Conservation (phyloP, 495 filamentous ascomycete species). For the Neurospora africana region DNA sequence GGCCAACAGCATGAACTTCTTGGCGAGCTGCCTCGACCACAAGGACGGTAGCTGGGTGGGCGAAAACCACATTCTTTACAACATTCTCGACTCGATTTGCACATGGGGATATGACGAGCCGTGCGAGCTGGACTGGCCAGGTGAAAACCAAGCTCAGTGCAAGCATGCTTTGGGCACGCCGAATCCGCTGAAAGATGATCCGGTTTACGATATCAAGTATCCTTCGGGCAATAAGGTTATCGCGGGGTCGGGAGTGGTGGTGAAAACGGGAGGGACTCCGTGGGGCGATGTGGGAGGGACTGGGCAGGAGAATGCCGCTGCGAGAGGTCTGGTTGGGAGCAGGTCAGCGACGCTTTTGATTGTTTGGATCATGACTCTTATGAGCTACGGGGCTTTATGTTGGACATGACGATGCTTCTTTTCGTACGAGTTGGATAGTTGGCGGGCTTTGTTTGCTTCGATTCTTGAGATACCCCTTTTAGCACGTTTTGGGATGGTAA, state of each 20-base stretch:
- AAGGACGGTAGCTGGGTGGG: slow-evolving; percentile 30
- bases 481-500: not conserved
- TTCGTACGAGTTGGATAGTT: not conserved
- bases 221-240: slow-evolving; percentile 29
- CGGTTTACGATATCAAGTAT: slow-evolving; percentile 40
- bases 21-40: slow-evolving; percentile 31
- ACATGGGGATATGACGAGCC: slow-evolving; percentile 34
- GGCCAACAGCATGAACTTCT: slow-evolving; percentile 40
- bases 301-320: not conserved
- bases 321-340: not conserved
- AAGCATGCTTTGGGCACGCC: slow-evolving; percentile 28
- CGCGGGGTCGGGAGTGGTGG: slow-evolving; percentile 27
- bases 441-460: not conserved
- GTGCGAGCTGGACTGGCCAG: slow-evolving; percentile 36
- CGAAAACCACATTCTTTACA: slow-evolving; percentile 33
- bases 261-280: slow-evolving; percentile 6
- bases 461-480: not conserved
- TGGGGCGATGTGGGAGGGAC: not conserved
- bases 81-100: slow-evolving; percentile 35
- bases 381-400: not conserved
- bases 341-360: not conserved
- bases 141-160: slow-evolving; percentile 34
- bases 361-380: not conserved
- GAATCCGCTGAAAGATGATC: slow-evolving; percentile 18
- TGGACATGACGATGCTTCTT: not conserved